Conservation (phyloP, 345 rosid species). For the Raphanus sativus region DNA sequence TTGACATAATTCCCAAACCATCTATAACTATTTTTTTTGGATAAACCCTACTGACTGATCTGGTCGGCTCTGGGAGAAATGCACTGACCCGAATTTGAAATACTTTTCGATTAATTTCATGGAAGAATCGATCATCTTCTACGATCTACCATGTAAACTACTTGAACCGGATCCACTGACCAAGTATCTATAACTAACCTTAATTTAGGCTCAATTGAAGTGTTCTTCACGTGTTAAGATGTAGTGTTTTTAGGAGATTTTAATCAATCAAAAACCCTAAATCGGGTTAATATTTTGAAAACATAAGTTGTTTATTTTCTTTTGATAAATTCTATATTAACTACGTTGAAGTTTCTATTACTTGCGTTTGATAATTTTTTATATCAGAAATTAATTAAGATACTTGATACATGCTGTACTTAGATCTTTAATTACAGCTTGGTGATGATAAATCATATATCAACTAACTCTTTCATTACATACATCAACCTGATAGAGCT, state of each 20-base stretch:
- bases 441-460: neutral
- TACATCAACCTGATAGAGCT: neutral
- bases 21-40: neutral
- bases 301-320: neutral
- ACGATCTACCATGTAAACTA: too few species aligned
- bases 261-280: neutral
- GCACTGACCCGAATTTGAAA: too few species aligned
- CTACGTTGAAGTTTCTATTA: neutral
- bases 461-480: neutral
- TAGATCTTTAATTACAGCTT: neutral
- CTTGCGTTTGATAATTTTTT: neutral
- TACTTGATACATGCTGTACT: neutral
- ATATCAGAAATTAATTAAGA: neutral
- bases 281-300: neutral
- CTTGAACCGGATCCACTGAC: too few species aligned
- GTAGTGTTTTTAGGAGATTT: neutral
- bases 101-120: too few species aligned
- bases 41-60: too few species aligned
- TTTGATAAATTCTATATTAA: neutral
- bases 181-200: neutral
- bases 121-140: too few species aligned
- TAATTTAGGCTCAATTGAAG: neutral
- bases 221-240: neutral
- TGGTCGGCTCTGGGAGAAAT: too few species aligned
- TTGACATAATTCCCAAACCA: neutral